Base-by-base conservation (phyloP, 352 stramenopile genomes). In the Hyaloperonospora arabidopsidis region DNA sequence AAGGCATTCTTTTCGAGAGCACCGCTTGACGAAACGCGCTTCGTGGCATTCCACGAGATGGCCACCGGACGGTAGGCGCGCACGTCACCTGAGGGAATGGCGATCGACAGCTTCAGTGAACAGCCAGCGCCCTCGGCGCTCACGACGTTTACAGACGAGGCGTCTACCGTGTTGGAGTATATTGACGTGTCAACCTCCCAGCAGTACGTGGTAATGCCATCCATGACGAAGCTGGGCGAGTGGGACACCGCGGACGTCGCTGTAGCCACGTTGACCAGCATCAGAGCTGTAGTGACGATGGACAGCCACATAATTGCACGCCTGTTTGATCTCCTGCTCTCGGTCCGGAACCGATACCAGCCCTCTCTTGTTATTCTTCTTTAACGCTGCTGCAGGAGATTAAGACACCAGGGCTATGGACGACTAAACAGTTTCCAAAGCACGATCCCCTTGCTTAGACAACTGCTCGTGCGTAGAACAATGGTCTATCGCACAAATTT, bases 11-110 rank as follows among this genome's bases (percentile, higher is more conserved):
- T 53, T 7, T 63, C 40, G 10, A 87, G 54, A 5, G 36, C 49
- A 18, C 58, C 61, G 25, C 65, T 69, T 12, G 54, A 58, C 45
- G 71, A 52, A 18, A 65, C 23, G 17, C 76, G 76, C 44, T 82
- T 47, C 12, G 70, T 81, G 36, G 77, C 81, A 21, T 77, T 89
- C 81, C 81, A 91, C 17, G 61, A 76, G 22, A 84, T 69, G 32
- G 74, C 51, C 39, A 91, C 72, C 2, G 73, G 63, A 34, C 88
- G 76, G 57, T 75, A 72, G 17, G 70, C 71, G 51, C 79, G 80
- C 39, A 84, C 72, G 6, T 77, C 52, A 15, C 59, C 56, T 15
- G 69, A 65, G 23, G 66, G 57, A 28, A 85, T 63, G 19, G 40
- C 28, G 21, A 91, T 59, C 6, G 74, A 73, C 32, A 91, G 56